Evolutionary conservation across 2,329 filamentous ascomycete species (phyloP).

Genomic region (Alternaria tenuissima): DNA sequence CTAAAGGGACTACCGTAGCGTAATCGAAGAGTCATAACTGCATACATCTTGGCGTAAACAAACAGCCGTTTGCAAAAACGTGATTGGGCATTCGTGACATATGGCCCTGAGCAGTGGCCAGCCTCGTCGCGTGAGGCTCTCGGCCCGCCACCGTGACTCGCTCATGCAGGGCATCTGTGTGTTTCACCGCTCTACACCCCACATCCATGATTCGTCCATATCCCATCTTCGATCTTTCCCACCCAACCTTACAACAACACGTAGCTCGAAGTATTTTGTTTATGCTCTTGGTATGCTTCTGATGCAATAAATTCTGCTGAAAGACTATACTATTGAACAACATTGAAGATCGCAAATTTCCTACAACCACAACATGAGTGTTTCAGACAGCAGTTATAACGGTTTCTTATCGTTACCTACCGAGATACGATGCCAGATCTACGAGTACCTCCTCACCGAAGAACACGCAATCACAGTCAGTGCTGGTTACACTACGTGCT

Average conservation of each 20-base stretch:
- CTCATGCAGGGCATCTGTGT: constrained; percentile 16
- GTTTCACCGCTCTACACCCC: constrained; percentile 25
- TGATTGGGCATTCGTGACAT: constrained; percentile 16
- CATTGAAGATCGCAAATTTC: neutral
- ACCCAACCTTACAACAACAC: constrained; percentile 15
- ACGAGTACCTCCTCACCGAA: constrained; percentile 51
- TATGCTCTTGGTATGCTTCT: constrained; percentile 1
- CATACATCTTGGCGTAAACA: constrained; percentile 13
- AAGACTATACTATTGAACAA: neutral
- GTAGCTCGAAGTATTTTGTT: neutral
- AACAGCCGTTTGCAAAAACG: constrained; percentile 12
- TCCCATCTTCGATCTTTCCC: neutral
- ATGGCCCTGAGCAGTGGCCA: constrained; percentile 4
- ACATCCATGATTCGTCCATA: constrained; percentile 23
- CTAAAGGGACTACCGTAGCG: neutral
- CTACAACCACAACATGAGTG: constrained; percentile 1
- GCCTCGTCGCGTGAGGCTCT: constrained; percentile 24
- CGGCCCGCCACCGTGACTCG: constrained; percentile 22
- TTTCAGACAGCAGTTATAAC: constrained; percentile 15
- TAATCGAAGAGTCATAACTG: constrained; percentile 6
- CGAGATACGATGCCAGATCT: constrained; percentile 55
- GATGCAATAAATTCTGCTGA: constrained; percentile 11
- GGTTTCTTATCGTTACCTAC: constrained; percentile 43
- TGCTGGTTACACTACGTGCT: constrained; percentile 44
- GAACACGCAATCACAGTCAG: constrained; percentile 51